These are phyloP conservation scores for Trichosporon sp. DNA, from an alignment of 1,284 basidiomycete species.

Conservation along the genomic window DNA sequence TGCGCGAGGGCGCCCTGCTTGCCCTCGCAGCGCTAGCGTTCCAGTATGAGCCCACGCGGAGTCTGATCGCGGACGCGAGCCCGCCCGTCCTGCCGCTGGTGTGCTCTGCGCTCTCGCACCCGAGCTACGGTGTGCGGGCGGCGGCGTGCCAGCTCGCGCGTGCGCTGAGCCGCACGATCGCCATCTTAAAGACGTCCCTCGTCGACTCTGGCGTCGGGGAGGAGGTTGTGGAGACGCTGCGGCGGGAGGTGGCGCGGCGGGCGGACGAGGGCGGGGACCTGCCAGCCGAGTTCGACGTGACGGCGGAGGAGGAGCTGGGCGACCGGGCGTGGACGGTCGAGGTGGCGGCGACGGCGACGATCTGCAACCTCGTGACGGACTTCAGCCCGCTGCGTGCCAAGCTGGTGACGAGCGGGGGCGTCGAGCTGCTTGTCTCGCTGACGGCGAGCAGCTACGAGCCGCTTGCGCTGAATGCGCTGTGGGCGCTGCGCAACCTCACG, in stretches of 20 bases:
- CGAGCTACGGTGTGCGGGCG: slow-evolving; percentile 68
- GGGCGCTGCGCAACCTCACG: slow-evolving; percentile 74
- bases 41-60: slow-evolving; percentile 65
- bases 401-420: slow-evolving; percentile 61
- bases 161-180: slow-evolving; percentile 70
- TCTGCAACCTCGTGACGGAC: slow-evolving; percentile 80
- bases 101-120: slow-evolving; percentile 58
- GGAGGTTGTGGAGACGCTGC: slow-evolving; percentile 61
- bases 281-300: slow-evolving; percentile 15
- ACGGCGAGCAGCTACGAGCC: slow-evolving; percentile 56
- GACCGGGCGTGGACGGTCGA: slow-evolving; percentile 67
- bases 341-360: slow-evolving; percentile 65
- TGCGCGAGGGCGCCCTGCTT: slow-evolving; percentile 61
- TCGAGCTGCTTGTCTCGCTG: slow-evolving; percentile 61
- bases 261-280: slow-evolving; percentile 6
- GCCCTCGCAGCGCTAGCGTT: slow-evolving; percentile 66
- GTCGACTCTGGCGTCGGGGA: slow-evolving; percentile 74
- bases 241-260: slow-evolving; percentile 30
- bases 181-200: slow-evolving; percentile 72
- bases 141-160: slow-evolving; percentile 78
- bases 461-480: slow-evolving; percentile 64
- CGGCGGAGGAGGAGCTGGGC: slow-evolving; percentile 27
- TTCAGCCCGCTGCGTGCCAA: slow-evolving; percentile 72
- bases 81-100: slow-evolving; percentile 56
- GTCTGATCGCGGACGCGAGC: slow-evolving; percentile 58